phyloP scores from a whole-genome alignment of 768 basidiomycete species.

The Chlorophyllum brunneum region DNA sequence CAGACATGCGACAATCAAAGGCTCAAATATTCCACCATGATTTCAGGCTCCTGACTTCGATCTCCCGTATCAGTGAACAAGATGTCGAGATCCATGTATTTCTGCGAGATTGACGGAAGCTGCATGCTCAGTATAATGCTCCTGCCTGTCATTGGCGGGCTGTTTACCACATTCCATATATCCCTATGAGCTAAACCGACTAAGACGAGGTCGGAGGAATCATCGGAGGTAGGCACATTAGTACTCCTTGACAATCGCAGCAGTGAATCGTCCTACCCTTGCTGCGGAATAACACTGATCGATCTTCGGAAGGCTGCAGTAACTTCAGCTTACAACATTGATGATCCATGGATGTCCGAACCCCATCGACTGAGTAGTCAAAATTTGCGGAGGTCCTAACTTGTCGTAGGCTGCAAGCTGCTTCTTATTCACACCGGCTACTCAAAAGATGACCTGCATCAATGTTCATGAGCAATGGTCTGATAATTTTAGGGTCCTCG shows the following conservation, averaged over 20 bases:
- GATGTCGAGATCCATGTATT: too few relatives aligned
- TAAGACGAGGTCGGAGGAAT: not conserved
- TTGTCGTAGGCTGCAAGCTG: not conserved
- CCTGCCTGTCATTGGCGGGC: not conserved
- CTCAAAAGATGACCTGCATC: not conserved
- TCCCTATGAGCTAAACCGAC: not conserved
- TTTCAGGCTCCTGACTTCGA: too few relatives aligned
- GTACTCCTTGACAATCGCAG: slow-evolving; percentile 6
- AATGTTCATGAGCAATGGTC: not conserved
- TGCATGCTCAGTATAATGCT: not conserved
- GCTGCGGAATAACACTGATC: not conserved
- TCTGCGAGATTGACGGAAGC: not conserved
- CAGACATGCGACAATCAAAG: too few relatives aligned
- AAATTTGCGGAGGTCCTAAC: not conserved
- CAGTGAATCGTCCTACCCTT: not conserved
- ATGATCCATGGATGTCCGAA: not conserved
- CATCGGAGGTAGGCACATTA: not conserved
- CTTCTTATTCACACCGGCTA: slow-evolving; percentile 4
- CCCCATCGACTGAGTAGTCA: not conserved
- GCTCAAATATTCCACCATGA: too few relatives aligned
- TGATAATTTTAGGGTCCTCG: too few relatives aligned
- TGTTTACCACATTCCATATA: not conserved
- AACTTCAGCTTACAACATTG: too few relatives aligned
- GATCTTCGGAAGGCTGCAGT: not conserved
- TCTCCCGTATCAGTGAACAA: too few relatives aligned